These are phyloP conservation scores for Fusarium haematococcum DNA, from an alignment of 2,329 filamentous ascomycete genomes.

Conservation along the genomic window DNA sequence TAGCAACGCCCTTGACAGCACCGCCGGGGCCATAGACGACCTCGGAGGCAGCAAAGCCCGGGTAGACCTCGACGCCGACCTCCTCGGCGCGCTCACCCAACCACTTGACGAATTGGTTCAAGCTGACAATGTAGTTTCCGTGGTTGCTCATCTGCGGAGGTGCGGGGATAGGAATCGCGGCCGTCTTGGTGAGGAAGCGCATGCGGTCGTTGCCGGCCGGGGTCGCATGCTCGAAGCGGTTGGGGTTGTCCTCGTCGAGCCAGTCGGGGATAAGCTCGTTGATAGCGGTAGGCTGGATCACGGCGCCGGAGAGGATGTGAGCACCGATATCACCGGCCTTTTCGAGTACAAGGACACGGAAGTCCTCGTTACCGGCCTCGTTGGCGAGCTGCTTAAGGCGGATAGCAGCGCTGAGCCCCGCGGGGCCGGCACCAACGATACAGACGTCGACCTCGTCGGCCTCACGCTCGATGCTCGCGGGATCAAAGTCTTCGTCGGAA, in stretches of 20 bases:
- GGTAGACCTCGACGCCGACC: conserved; percentile 93
- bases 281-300: conserved; percentile 89
- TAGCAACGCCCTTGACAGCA: conserved; percentile 92
- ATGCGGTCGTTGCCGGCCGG: conserved; percentile 87
- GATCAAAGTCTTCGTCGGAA: conserved; percentile 69
- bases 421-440: conserved; percentile 95
- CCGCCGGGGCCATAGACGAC: conserved; percentile 89
- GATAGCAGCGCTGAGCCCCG: conserved; percentile 92
- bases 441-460: conserved; percentile 95
- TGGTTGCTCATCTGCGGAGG: conserved; percentile 99
- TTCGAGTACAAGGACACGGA: conserved; percentile 90
- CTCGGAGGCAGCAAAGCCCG: conserved; percentile 94
- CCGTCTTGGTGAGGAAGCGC: conserved; percentile 90
- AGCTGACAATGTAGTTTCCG: conserved; percentile 95
- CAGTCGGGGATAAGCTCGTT: conserved; percentile 94
- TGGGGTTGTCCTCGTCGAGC: conserved; percentile 88
- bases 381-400: conserved; percentile 95
- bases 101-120: conserved; percentile 97
- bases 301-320: conserved; percentile 95
- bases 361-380: conserved; percentile 94
- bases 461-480: conserved; percentile 80
- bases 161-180: conserved; percentile 82
- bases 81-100: conserved; percentile 97
- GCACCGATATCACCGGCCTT: conserved; percentile 96
- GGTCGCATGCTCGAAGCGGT: conserved; percentile 88